These are phyloP conservation scores for Auricularia sp. DNA, from an alignment of 768 basidiomycete species.

Conservation along the genomic window DNA sequence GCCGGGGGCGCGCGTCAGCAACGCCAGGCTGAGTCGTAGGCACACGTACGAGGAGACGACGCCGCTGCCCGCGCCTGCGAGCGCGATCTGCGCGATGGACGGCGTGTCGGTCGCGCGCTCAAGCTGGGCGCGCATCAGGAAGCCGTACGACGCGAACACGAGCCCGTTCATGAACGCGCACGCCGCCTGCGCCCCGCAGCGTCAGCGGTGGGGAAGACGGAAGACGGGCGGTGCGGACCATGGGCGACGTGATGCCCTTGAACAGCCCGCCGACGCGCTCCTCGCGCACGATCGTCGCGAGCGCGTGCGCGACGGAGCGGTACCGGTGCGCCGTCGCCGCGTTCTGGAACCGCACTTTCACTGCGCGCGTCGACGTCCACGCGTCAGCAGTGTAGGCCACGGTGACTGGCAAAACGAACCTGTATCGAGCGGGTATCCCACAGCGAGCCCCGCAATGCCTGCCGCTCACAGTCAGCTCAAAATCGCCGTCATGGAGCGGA, in stretches of 20 bases:
- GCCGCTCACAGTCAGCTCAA: not conserved
- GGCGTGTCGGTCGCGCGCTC: slow-evolving; percentile 38
- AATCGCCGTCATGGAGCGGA: no score
- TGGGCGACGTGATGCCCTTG: slow-evolving; percentile 70
- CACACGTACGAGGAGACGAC: slow-evolving; percentile 67
- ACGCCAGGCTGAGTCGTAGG: not conserved
- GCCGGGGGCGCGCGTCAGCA: no score
- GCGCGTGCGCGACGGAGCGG: slow-evolving; percentile 49
- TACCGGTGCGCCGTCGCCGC: slow-evolving; percentile 49
- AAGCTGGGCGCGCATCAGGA: slow-evolving; percentile 61
- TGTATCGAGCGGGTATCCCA: slow-evolving; percentile 75
- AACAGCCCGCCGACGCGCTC: slow-evolving; percentile 60
- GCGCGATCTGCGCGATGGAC: slow-evolving; percentile 56
- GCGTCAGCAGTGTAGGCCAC: not conserved
- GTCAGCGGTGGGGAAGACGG: not conserved
- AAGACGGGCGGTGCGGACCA: slow-evolving; percentile 35
- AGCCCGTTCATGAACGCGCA: slow-evolving; percentile 75
- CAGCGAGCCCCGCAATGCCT: slow-evolving; percentile 55
- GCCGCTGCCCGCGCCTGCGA: slow-evolving; percentile 76
- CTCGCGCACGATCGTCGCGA: slow-evolving; percentile 57
- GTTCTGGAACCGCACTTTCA: slow-evolving; percentile 75
- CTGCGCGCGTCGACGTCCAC: slow-evolving; percentile 22
- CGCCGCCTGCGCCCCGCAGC: slow-evolving; percentile 35
- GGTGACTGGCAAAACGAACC: slow-evolving; percentile 21
- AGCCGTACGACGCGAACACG: slow-evolving; percentile 76